A percentile compares a stretch with the other conserved stretches of the same genome.
phyloP scores from a whole-genome alignment of 495 filamentous ascomycete genomes.

The Penicillium canescens region DNA sequence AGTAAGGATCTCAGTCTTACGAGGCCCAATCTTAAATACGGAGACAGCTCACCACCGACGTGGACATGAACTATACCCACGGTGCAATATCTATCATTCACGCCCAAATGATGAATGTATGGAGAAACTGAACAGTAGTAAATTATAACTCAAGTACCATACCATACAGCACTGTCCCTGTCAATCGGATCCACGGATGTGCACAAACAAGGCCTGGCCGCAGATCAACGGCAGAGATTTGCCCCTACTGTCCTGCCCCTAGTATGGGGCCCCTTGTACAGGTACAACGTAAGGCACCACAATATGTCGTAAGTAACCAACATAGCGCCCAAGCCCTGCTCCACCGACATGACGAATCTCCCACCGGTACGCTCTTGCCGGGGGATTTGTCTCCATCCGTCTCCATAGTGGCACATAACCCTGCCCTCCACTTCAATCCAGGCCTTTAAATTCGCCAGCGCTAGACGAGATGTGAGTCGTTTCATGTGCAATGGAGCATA shows the following conservation, averaged over 20 bases:
- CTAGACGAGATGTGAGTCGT: not conserved
- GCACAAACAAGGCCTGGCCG: constrained; percentile 8
- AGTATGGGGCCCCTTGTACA: too few relatives aligned
- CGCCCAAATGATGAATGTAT: too few relatives aligned
- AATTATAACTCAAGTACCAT: too few relatives aligned
- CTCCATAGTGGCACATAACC: not conserved
- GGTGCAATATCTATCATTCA: too few relatives aligned
- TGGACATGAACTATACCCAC: not conserved
- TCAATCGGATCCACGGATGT: constrained; percentile 7
- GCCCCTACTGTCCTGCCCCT: not conserved
- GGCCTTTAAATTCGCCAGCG: not conserved
- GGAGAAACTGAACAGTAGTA: too few relatives aligned
- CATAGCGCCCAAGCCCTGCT: not conserved
- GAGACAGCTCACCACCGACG: constrained; percentile 4
- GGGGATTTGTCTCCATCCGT: not conserved
- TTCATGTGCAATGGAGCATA: not conserved
- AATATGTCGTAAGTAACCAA: too few relatives aligned
- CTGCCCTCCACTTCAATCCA: not conserved
- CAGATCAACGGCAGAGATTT: constrained; percentile 10
- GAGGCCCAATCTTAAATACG: constrained; percentile 9
- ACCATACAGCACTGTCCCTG: not conserved
- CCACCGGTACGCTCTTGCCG: not conserved
- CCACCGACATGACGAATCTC: constrained; percentile 9
- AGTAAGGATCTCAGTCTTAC: constrained; percentile 17
- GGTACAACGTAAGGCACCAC: too few relatives aligned